Evolutionary conservation across 208 protist genomes (phyloP), one percentile per base, ranked within the genome.

Genomic region (Trypanosoma conorhini): DNA sequence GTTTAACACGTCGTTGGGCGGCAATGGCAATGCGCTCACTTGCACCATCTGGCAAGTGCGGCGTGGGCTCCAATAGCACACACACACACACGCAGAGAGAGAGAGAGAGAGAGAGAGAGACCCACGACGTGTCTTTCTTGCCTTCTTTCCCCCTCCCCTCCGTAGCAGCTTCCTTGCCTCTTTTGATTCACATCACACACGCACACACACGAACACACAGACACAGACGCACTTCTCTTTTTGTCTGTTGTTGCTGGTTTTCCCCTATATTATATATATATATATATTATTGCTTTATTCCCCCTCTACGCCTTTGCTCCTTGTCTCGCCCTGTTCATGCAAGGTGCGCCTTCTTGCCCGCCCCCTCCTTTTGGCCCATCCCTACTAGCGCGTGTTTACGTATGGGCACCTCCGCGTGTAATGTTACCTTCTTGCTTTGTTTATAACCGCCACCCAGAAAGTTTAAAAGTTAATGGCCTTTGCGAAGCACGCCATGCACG

Each of bases 401-500:
- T 51, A 51, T 21, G 8, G 38, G 12, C 46, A 26, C 3, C 26
- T 9, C 26, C 22, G 9, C n/a, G 12, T 24, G 9, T 24, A 4
- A 12, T 1, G 7, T 54, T 10, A 4, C n/a, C n/a, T 54, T 24
- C n/a, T 52, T 52, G 9, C n/a, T 22, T 54, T 24, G 3, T 24
- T 54, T 31, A 54, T 54, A 68, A 28, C 17, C 50, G 8, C 33
- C 50, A 67, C 5, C 28, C 7, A 70, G 44, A 70, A 62, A 48
- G 12, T 5, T 98, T 98, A 99, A 56, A 93, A 97, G 90, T 99
- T 99, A 78, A 99, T 99, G 52, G 98, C 86, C 87, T 99, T 99
- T 44, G 92, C 88, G 62, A 92, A 94, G 79, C 93, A 97, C 7
- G 85, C 85, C 90, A 99, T 97, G 73, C 94, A 97, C 28, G 99